Conservation (phyloP, 2,329 filamentous ascomycete species). For the Fusarium euwallaceae region DNA sequence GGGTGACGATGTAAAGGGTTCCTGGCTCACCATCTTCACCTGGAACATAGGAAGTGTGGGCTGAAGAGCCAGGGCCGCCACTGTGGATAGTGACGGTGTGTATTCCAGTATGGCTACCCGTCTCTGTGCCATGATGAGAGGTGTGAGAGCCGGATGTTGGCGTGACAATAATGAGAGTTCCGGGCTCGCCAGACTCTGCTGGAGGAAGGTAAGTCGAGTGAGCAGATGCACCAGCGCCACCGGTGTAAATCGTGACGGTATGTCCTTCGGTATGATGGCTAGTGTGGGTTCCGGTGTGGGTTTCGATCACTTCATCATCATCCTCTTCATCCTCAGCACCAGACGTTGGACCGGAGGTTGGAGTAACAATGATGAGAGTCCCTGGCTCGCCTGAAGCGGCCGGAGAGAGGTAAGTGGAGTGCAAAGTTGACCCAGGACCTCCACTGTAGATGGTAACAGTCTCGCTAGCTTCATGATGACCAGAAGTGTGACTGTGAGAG, state of each 20-base stretch:
- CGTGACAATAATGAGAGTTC: neutral
- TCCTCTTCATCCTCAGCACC: neutral
- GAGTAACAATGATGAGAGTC: neutral
- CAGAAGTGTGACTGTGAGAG: neutral
- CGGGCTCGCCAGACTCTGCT: neutral
- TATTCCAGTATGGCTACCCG: neutral
- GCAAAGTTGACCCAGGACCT: neutral
- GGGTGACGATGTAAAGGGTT: neutral
- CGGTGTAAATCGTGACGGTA: neutral
- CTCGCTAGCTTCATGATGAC: neutral
- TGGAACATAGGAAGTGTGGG: neutral
- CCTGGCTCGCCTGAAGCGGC: neutral
- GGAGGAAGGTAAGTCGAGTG: neutral
- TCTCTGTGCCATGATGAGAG: neutral
- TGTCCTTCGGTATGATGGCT: neutral
- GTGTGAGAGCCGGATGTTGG: neutral
- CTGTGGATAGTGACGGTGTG: neutral
- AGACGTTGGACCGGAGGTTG: neutral
- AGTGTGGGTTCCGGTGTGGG: neutral
- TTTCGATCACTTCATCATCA: neutral
- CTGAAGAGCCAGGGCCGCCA: neutral
- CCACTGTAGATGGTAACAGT: neutral
- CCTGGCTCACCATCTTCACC: neutral
- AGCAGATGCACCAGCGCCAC: neutral
- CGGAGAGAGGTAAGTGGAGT: neutral